phyloP scores from a whole-genome alignment of 441 rosid genomes.

The Adansonia madagascariensis region DNA sequence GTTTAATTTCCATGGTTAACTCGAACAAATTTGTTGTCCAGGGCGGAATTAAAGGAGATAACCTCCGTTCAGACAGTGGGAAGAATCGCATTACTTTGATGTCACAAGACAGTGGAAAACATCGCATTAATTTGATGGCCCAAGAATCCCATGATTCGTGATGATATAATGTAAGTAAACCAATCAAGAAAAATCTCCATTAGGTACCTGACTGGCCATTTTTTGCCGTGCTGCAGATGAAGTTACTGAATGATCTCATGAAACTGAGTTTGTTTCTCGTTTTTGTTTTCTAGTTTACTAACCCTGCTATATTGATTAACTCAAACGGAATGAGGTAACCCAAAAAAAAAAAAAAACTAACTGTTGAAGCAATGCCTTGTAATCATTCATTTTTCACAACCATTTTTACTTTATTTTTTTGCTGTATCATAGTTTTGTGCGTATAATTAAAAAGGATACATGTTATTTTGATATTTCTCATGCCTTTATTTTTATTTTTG shows the following conservation, averaged over 20 bases:
- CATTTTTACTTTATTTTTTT: neutral
- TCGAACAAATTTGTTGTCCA: conserved; percentile 50
- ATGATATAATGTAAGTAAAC: conserved; percentile 30
- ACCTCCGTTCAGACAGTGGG: conserved; percentile 80
- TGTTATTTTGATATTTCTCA: neutral
- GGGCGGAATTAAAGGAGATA: conserved; percentile 92
- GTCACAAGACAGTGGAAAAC: conserved; percentile 88
- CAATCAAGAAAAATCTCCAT: neutral
- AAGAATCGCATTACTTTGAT: conserved; percentile 71
- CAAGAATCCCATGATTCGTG: conserved; percentile 92
- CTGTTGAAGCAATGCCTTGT: conserved; percentile 20
- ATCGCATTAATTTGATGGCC: conserved; percentile 64
- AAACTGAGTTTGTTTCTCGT: neutral
- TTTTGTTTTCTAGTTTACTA: conserved; percentile 4
- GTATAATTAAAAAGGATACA: neutral
- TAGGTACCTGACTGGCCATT: neutral
- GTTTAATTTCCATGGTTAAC: conserved; percentile 23
- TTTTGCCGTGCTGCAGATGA: neutral
- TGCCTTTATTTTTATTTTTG: neutral
- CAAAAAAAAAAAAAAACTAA: neutral
- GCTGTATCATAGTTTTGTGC: conserved; percentile 20
- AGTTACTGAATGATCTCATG: neutral
- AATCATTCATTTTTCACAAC: conserved; percentile 1
- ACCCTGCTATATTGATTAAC: conserved; percentile 6
- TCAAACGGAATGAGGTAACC: neutral